A percentile compares a stretch with the other conserved stretches of the same genome.
These are phyloP conservation scores for Amanita polypyramis DNA, from an alignment of 768 basidiomycete species.

Conservation along the genomic window DNA sequence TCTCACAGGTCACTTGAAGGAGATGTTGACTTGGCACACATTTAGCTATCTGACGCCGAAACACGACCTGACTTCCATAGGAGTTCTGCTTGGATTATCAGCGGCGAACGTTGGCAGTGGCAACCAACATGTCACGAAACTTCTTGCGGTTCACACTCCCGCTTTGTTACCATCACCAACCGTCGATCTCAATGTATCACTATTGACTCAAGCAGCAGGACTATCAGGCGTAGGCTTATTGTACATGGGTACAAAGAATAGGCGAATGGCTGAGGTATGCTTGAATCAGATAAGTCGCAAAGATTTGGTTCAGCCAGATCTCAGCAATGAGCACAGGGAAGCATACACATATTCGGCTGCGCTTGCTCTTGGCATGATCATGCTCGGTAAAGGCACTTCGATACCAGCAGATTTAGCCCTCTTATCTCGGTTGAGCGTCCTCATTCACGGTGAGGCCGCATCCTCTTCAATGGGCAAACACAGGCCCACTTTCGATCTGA, in stretches of 20 bases:
- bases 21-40: slow-evolving; percentile 91
- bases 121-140: slow-evolving; percentile 81
- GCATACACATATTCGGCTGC: slow-evolving; percentile 86
- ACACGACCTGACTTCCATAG: slow-evolving; percentile 92
- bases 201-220: slow-evolving; percentile 85
- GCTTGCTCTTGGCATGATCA: slow-evolving; percentile 91
- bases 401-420: slow-evolving; percentile 70
- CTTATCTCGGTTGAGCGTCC: slow-evolving; percentile 55
- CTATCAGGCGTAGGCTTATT: slow-evolving; percentile 81
- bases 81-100: slow-evolving; percentile 85
- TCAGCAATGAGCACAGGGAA: slow-evolving; percentile 84
- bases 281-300: slow-evolving; percentile 72
- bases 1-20: slow-evolving; percentile 80
- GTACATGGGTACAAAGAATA: slow-evolving; percentile 79
- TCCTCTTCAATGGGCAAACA: slow-evolving; percentile 23
- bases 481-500: slow-evolving; percentile 62
- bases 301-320: slow-evolving; percentile 71
- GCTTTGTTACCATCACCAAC: slow-evolving; percentile 82
- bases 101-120: slow-evolving; percentile 82
- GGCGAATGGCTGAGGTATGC: slow-evolving; percentile 90
- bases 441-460: slow-evolving; percentile 66
- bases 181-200: slow-evolving; percentile 82
- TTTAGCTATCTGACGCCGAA: slow-evolving; percentile 93
- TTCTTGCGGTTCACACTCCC: slow-evolving; percentile 88
- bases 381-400: slow-evolving; percentile 78